Evolutionary conservation across 2,329 filamentous ascomycete species (phyloP).

Genomic region (Hortaea werneckii): DNA sequence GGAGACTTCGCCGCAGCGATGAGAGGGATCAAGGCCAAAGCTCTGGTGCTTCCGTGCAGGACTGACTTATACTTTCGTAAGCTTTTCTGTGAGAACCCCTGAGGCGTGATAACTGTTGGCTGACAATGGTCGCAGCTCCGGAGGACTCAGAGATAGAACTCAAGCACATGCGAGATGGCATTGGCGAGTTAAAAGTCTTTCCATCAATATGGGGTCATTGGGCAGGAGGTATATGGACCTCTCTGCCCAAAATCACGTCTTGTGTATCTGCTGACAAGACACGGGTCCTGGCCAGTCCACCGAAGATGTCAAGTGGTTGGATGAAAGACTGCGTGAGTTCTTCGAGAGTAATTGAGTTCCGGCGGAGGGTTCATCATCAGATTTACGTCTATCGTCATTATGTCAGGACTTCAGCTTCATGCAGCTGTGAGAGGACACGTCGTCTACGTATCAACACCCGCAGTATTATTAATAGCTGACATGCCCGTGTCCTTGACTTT

Average conservation of each 20-base stretch:
- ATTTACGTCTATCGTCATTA: no score
- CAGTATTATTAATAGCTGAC: background rate
- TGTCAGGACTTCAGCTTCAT: no score
- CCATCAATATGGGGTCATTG: slow-evolving; percentile 52
- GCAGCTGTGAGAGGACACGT: no score
- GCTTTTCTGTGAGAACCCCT: slow-evolving; percentile 18
- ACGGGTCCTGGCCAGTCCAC: slow-evolving; percentile 58
- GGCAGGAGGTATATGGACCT: slow-evolving; percentile 35
- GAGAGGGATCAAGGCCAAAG: slow-evolving; percentile 60
- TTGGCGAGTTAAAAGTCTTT: slow-evolving; percentile 41
- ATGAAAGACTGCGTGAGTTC: slow-evolving; percentile 48
- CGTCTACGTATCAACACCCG: background rate
- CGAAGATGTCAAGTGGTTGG: slow-evolving; percentile 63
- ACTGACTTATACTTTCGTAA: slow-evolving; percentile 71
- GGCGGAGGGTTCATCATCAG: background rate
- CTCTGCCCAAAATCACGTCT: background rate
- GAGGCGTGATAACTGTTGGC: background rate
- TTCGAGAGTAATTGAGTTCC: slow-evolving; percentile 27
- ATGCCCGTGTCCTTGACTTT: slow-evolving; percentile 6
- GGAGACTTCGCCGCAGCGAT: slow-evolving; percentile 44
- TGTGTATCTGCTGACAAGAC: slow-evolving; percentile 4
- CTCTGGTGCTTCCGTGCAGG: slow-evolving; percentile 58
- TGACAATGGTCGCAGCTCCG: slow-evolving; percentile 37
- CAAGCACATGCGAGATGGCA: slow-evolving; percentile 46
- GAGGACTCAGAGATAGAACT: slow-evolving; percentile 72